A percentile compares a stretch with the other conserved stretches of the same genome.
Conservation (phyloP, 169 alveolate species). For the Plasmodium fragile region DNA sequence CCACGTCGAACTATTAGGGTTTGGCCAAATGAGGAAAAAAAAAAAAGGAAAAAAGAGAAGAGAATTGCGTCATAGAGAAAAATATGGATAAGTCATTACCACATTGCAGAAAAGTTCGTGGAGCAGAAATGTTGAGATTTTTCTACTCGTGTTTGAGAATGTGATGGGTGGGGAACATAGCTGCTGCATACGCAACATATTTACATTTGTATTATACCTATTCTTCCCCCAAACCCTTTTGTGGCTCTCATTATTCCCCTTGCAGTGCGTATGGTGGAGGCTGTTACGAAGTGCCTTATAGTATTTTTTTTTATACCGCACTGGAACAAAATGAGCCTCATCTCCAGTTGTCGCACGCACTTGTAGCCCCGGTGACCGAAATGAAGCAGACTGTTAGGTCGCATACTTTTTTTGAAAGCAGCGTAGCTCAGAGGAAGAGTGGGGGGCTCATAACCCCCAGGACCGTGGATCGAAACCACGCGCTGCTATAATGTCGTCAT, state of each 20-base stretch:
- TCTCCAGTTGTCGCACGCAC: not conserved
- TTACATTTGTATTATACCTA: not conserved
- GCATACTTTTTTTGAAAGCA: conserved; percentile 80
- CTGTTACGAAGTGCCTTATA: not conserved
- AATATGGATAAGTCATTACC: not conserved
- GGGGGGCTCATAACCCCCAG: conserved; percentile 97
- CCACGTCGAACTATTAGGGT: not conserved
- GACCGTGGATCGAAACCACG: conserved; percentile 96
- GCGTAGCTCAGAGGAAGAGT: conserved; percentile 96
- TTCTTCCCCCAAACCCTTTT: not conserved
- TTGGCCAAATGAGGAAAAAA: not conserved
- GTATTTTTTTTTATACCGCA: not conserved
- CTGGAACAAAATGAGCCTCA: not conserved
- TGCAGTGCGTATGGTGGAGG: not conserved
- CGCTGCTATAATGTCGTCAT: conserved; percentile 87
- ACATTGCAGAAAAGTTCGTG: not conserved
- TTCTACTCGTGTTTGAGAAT: not conserved
- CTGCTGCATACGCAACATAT: not conserved
- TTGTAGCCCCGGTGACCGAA: not conserved
- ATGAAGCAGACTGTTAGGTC: not conserved
- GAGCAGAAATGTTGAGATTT: not conserved
- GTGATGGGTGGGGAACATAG: not conserved
- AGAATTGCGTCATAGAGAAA: not conserved
- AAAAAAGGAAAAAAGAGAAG: not conserved
- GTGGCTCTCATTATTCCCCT: not conserved